phyloP scores from a whole-genome alignment of 129 eudicot genomes.

The Oenanthe sinensis region DNA sequence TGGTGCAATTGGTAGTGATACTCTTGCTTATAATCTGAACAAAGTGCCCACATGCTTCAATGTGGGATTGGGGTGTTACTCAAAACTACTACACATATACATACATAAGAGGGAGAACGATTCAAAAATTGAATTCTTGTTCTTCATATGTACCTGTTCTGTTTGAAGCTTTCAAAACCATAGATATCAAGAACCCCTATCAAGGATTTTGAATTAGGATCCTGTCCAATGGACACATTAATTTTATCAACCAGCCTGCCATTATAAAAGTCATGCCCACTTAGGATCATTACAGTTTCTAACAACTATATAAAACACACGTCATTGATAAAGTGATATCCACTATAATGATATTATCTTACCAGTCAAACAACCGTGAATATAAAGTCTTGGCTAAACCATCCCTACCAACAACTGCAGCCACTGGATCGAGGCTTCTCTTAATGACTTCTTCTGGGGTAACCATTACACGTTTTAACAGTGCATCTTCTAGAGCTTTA shows the following conservation, averaged over 20 bases:
- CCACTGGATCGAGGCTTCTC: constrained; percentile 90
- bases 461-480: constrained; percentile 85
- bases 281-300: constrained; percentile 10
- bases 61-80: no score
- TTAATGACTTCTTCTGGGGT: constrained; percentile 98
- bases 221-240: constrained; percentile 91
- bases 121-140: constrained; percentile 5
- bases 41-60: no score
- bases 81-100: no score
- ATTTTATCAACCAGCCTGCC: constrained; percentile 92
- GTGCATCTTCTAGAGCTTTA: constrained; percentile 75
- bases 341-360: constrained; percentile 12
- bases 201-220: constrained; percentile 59
- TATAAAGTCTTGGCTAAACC: constrained; percentile 90
- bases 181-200: constrained; percentile 98
- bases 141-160: constrained; percentile 51
- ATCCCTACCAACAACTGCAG: constrained; percentile 81
- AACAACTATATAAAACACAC: neutral
- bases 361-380: constrained; percentile 96
- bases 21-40: no score
- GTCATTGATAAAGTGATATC: neutral
- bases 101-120: neutral
- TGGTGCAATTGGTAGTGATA: no score
- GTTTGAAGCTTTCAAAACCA: constrained; percentile 94
- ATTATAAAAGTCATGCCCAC: constrained; percentile 12